These are phyloP conservation scores for Gossypium herbaceum DNA, from an alignment of 345 rosid species.

Conservation along the genomic window DNA sequence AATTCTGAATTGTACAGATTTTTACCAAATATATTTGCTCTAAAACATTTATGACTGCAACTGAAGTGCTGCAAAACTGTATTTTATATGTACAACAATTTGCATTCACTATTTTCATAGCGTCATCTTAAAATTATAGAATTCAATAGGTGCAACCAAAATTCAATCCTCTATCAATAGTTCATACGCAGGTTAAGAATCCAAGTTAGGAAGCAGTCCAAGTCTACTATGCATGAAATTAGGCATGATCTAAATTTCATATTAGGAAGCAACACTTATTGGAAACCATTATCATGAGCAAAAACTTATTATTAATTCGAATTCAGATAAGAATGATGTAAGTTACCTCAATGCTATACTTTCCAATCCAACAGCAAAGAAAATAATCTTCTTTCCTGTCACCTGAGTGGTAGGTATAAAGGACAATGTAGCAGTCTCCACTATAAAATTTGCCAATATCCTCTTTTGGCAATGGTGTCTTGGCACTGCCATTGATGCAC, in stretches of 20 bases:
- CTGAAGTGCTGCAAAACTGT: background rate
- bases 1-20: background rate
- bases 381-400: slow-evolving; percentile 96
- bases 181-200: background rate
- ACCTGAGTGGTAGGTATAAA: slow-evolving; percentile 86
- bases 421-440: slow-evolving; percentile 93
- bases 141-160: background rate
- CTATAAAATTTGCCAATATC: slow-evolving; percentile 87
- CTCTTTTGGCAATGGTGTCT: slow-evolving; percentile 69
- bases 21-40: background rate
- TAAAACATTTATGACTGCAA: background rate
- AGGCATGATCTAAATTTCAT: background rate
- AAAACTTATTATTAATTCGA: background rate
- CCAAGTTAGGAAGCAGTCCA: background rate
- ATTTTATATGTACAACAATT: background rate
- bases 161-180: background rate
- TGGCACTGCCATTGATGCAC: slow-evolving; percentile 75
- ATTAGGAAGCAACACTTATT: background rate
- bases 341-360: slow-evolving; percentile 81
- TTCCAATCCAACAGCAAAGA: slow-evolving; percentile 93
- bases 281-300: background rate
- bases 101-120: background rate
- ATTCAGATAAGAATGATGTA: slow-evolving; percentile 7
- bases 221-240: background rate
- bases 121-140: background rate